Conservation (phyloP, 2,329 filamentous ascomycete genomes). For the Alternaria ventricosa region DNA sequence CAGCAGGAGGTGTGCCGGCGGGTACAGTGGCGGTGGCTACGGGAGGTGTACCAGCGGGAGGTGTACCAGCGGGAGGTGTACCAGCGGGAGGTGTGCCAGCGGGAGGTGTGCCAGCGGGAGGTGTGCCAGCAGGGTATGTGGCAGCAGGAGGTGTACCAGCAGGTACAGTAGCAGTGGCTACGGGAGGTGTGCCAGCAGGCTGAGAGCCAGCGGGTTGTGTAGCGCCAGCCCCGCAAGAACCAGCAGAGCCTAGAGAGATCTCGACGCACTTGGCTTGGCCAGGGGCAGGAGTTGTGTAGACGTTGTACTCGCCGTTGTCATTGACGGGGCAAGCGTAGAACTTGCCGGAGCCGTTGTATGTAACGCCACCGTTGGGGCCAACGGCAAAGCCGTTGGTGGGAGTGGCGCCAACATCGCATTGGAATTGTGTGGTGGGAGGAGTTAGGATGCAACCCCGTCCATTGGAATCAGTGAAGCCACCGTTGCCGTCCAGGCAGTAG, state of each 20-base stretch:
- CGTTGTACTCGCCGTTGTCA: conserved; percentile 61
- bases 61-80: background rate
- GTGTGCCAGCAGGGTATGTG: background rate
- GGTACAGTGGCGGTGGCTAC: too few relatives aligned
- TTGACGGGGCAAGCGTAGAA: conserved; percentile 70
- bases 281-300: conserved; percentile 56
- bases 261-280: conserved; percentile 58
- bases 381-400: conserved; percentile 63
- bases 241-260: conserved; percentile 51
- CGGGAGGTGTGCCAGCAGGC: background rate
- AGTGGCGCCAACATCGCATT: conserved; percentile 63
- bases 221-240: conserved; percentile 26
- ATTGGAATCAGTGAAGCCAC: conserved; percentile 60
- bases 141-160: background rate
- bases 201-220: background rate
- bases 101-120: background rate
- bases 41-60: background rate
- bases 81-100: background rate
- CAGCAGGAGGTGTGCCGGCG: too few relatives aligned
- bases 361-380: conserved; percentile 59
- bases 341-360: conserved; percentile 57
- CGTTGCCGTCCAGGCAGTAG: conserved; percentile 62
- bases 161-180: background rate
- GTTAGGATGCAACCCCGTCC: conserved; percentile 69
- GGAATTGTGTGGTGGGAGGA: conserved; percentile 64